Evolutionary conservation across 208 protist species (phyloP).

Genomic region (Borovskyia barvae): DNA sequence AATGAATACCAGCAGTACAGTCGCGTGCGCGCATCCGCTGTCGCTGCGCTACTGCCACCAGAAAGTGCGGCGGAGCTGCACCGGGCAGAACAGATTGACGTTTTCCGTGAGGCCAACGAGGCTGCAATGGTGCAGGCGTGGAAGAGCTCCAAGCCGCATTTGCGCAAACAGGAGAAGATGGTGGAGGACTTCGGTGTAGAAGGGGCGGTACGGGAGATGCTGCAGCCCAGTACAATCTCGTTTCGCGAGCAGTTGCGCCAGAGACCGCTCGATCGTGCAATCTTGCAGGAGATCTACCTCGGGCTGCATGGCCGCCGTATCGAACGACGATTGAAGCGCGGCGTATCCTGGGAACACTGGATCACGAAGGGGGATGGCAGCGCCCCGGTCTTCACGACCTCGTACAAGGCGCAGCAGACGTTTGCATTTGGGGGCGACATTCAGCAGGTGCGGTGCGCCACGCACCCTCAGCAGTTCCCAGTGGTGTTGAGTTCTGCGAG

Average conservation of each 20-base stretch:
- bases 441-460: constrained; percentile 37
- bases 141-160: constrained; percentile 70
- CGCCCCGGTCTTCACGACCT: constrained; percentile 80
- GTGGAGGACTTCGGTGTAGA: constrained; percentile 73
- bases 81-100: constrained; percentile 55
- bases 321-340: constrained; percentile 80
- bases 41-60: constrained; percentile 36
- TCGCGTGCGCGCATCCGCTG: constrained; percentile 20
- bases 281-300: constrained; percentile 90
- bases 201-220: constrained; percentile 71
- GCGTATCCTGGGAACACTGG: constrained; percentile 89
- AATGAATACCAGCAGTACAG: constrained; percentile 36
- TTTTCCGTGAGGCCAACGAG: constrained; percentile 37
- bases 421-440: constrained; percentile 86
- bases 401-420: constrained; percentile 76
- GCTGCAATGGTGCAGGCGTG: constrained; percentile 42
- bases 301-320: constrained; percentile 80
- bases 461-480: constrained; percentile 73
- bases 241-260: constrained; percentile 72
- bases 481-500: constrained; percentile 12
- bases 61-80: constrained; percentile 43
- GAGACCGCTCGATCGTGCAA: constrained; percentile 77
- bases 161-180: constrained; percentile 70
- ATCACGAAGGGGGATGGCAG: constrained; percentile 90
- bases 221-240: constrained; percentile 53